A percentile compares a stretch with the other conserved stretches of the same genome.
Evolutionary conservation across 768 basidiomycete species (phyloP).

Genomic region (Boletus fagicola): DNA sequence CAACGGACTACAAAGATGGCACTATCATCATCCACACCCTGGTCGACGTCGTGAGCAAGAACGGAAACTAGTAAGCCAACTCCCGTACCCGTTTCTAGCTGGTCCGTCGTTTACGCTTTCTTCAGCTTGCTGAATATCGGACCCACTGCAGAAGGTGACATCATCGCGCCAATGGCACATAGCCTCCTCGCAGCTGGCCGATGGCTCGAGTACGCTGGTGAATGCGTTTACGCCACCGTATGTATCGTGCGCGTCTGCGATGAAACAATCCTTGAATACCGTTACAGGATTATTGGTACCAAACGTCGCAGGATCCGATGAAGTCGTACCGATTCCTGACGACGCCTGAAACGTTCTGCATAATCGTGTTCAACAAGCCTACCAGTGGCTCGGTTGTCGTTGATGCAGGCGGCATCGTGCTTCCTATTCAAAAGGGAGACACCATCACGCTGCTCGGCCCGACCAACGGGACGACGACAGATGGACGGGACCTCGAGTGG

Average conservation of each 20-base stretch:
- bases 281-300: constrained; percentile 49
- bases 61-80: constrained; percentile 53
- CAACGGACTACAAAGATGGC: constrained; percentile 47
- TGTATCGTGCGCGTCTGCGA: constrained; percentile 9
- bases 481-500: constrained; percentile 32
- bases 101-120: background rate
- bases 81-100: background rate
- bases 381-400: constrained; percentile 34
- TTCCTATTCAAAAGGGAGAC: constrained; percentile 47
- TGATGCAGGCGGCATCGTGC: constrained; percentile 31
- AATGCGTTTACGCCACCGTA: constrained; percentile 54
- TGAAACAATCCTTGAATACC: background rate
- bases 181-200: constrained; percentile 49
- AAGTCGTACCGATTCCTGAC: constrained; percentile 46
- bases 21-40: constrained; percentile 49
- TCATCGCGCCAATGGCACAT: constrained; percentile 47
- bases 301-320: constrained; percentile 38
- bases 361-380: constrained; percentile 44
- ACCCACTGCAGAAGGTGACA: constrained; percentile 53
- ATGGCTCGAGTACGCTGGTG: constrained; percentile 51
- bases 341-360: constrained; percentile 50
- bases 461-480: background rate
- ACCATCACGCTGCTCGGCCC: constrained; percentile 42
- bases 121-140: constrained; percentile 51
- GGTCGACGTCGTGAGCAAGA: constrained; percentile 60